A percentile compares a stretch with the other conserved stretches of the same genome.
Conservation (phyloP, 441 rosid genomes). For the Brassica hybrid region DNA sequence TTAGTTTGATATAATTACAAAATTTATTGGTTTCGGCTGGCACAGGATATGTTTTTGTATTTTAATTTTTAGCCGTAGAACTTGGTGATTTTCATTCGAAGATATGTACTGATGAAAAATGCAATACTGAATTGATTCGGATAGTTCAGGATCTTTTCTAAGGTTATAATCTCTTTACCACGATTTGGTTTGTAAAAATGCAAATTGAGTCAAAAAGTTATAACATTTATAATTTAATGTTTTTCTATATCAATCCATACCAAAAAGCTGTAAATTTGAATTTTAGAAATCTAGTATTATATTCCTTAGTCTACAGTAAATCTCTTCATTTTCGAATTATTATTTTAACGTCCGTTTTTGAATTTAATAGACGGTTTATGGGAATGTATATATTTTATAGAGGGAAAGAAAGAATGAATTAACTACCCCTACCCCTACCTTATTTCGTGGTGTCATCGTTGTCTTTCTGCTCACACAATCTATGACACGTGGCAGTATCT, state of each 20-base stretch:
- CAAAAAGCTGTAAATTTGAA: not conserved
- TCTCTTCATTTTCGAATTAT: not conserved
- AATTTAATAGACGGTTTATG: slow-evolving; percentile 28
- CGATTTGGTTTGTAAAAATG: no score
- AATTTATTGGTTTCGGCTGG: no score
- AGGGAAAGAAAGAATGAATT: slow-evolving; percentile 11
- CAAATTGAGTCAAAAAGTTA: no score
- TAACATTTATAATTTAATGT: no score
- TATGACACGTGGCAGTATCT: slow-evolving; percentile 25
- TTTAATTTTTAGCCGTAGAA: no score
- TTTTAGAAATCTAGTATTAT: not conserved
- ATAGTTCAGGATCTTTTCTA: no score
- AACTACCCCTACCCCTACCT: slow-evolving; percentile 24
- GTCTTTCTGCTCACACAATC: slow-evolving; percentile 28
- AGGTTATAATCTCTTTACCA: no score
- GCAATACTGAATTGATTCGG: no score
- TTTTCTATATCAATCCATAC: no score
- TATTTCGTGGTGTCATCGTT: slow-evolving; percentile 24
- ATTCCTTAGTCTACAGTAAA: slow-evolving; percentile 18
- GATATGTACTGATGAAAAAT: no score
- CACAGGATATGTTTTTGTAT: no score
- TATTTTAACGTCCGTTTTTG: slow-evolving; percentile 18
- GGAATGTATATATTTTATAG: slow-evolving; percentile 26
- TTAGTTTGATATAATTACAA: not conserved
- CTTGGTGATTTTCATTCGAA: no score